Evolutionary conservation across 495 filamentous ascomycete species (phyloP), one percentile per base, ranked within the genome.

Genomic region (Pyrenopolyporus hunteri): DNA sequence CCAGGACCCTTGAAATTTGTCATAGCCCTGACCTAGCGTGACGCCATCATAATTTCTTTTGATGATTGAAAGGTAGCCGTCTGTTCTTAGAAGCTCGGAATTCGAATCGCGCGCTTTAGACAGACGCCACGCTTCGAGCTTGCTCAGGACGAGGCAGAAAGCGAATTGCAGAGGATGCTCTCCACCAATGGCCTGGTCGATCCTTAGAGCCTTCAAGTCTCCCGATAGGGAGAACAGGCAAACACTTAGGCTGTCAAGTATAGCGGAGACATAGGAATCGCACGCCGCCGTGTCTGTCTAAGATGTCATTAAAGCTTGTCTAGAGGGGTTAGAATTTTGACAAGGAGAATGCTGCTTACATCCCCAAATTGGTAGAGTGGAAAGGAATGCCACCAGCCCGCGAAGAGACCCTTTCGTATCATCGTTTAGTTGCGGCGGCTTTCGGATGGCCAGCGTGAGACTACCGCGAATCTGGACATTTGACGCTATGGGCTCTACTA

Each of bases 341-440:
- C 7, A 4, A 9, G 9, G 13, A 42, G 17, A n/a, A 35, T 19
- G 1, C 10, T 14, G 57, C 63, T 57, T 6, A 66, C 63, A 61
- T 20, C 63, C 63, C 63, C 63, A 66, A n/a, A 66, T 35, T 6
- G 52, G 57, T 31, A 66, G 19, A 40, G 57, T 66, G 19, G 57
- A 23, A 9, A 66, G 52, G 6, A 66, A 62, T 6, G 10, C 63
- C 9, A 66, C 13, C 4, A 62, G 6, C 13, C 63, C 63, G 25
- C 10, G 39, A 2, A 66, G 36, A 29, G 52, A 57, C 11, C 22
- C 26, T 19, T 53, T 35, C 7, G 57, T 49, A 9, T 60, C 57
- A 1, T 50, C 25, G 19, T 20, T 39, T 13, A 61, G 14, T 23
- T 46, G 35, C 33, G 14, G 51, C 0, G 45, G 13, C 17, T 39